phyloP scores from a whole-genome alignment of 208 protist species.

The Vickermania ingenoplastis region DNA sequence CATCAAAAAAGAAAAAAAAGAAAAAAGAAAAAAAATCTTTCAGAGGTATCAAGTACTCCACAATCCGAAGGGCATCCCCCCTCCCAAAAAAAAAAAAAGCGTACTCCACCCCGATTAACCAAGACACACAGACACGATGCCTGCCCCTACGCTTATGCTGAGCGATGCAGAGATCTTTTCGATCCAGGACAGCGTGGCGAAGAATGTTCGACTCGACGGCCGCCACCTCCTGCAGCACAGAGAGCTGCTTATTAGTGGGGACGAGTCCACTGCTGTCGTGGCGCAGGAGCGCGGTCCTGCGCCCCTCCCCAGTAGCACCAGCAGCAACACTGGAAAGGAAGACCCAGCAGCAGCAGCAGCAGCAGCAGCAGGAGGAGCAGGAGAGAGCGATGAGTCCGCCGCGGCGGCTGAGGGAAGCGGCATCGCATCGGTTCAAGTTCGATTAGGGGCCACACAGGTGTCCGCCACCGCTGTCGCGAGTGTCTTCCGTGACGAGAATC shows the following conservation, averaged over 20 bases:
- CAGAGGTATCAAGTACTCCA: no score
- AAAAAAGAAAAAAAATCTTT: no score
- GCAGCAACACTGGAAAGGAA: slow-evolving; percentile 2
- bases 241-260: slow-evolving; percentile 8
- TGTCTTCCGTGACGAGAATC: slow-evolving; percentile 8
- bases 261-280: not conserved
- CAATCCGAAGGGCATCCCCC: no score
- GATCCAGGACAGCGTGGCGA: slow-evolving; percentile 58
- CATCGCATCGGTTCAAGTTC: not conserved
- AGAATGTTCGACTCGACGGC: slow-evolving; percentile 66
- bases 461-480: slow-evolving; percentile 9
- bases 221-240: slow-evolving; percentile 72
- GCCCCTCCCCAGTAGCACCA: not conserved
- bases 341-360: slow-evolving; percentile 1
- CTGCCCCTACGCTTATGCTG: slow-evolving; percentile 5
- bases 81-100: no score
- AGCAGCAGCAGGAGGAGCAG: not conserved
- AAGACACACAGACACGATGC: not conserved
- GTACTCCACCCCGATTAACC: no score
- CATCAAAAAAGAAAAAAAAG: no score
- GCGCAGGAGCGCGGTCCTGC: slow-evolving; percentile 32
- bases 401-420: not conserved
- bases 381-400: slow-evolving; percentile 1
- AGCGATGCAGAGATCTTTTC: slow-evolving; percentile 56
- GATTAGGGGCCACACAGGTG: not conserved